Conservation (phyloP, 208 protist genomes). For the Leishmania mexicana region DNA sequence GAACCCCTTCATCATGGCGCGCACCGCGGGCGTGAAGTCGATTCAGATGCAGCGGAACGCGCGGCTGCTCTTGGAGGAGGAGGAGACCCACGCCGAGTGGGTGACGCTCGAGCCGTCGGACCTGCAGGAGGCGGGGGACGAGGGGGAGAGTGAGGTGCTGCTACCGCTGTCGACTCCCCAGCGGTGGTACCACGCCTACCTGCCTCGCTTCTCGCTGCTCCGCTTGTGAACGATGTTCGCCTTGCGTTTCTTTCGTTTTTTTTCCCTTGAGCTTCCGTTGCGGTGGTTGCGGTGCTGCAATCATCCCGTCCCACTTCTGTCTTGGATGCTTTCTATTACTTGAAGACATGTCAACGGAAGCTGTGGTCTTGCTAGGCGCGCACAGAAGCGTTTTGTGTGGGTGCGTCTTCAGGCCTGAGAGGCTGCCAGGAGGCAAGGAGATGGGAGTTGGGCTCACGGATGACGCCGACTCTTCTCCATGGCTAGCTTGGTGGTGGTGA, state of each 20-base stretch:
- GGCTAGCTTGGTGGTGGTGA: too few species aligned
- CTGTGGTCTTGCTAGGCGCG: not conserved
- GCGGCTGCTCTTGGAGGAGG: conserved; percentile 28
- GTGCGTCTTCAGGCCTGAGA: not conserved
- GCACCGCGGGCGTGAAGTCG: conserved; percentile 27
- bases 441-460: not conserved
- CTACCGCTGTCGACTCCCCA: conserved; percentile 17
- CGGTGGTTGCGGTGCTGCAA: not conserved
- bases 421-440: not conserved
- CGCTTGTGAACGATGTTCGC: not conserved
- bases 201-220: conserved; percentile 16
- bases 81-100: conserved; percentile 54
- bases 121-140: conserved; percentile 5
- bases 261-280: not conserved
- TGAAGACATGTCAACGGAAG: not conserved
- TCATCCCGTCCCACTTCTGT: not conserved
- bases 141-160: conserved; percentile 20
- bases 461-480: not conserved
- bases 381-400: not conserved
- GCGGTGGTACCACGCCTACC: conserved; percentile 33
- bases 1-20: conserved; percentile 44
- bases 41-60: conserved; percentile 37
- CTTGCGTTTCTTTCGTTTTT: too few species aligned
- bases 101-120: conserved; percentile 44
- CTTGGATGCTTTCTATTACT: not conserved